Percentiles rank a stretch among this genome's conserved stretches.
These are phyloP conservation scores for Boletellus emodensis DNA, from an alignment of 768 basidiomycete species.

Conservation along the genomic window DNA sequence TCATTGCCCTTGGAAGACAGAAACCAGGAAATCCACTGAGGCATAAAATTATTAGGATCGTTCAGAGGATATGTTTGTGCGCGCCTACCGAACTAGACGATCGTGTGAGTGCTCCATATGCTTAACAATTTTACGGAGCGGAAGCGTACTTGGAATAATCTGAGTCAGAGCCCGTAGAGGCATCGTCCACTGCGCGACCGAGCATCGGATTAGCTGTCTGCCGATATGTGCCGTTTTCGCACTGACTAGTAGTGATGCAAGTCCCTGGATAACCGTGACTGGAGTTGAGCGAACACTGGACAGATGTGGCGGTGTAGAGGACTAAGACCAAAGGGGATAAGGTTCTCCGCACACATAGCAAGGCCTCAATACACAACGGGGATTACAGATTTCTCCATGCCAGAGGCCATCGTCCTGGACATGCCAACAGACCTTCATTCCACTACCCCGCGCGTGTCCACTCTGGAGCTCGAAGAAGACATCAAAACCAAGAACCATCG, in stretches of 20 bases:
- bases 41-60: conserved; percentile 11
- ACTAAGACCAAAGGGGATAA: conserved; percentile 4
- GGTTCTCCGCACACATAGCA: background rate
- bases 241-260: conserved; percentile 22
- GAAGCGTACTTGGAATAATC: conserved; percentile 61
- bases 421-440: conserved; percentile 36
- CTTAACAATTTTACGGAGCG: background rate
- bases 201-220: conserved; percentile 31
- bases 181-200: conserved; percentile 65
- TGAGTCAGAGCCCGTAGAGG: conserved; percentile 90
- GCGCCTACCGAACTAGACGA: conserved; percentile 26
- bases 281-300: background rate
- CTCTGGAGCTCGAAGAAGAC: conserved; percentile 17
- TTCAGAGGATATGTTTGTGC: conserved; percentile 8
- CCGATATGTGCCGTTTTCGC: conserved; percentile 9
- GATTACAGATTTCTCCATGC: conserved; percentile 32
- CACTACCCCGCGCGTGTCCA: conserved; percentile 1
- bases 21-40: conserved; percentile 97
- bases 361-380: too few relatives aligned
- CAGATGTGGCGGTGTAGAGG: conserved; percentile 20
- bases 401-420: conserved; percentile 26
- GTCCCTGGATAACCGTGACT: background rate
- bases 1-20: conserved; percentile 97
- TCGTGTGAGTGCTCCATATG: conserved; percentile 13
- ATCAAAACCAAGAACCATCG: conserved; percentile 1